These are phyloP conservation scores for Crassisporium funariophilum DNA, from an alignment of 768 basidiomycete genomes.

Conservation along the genomic window DNA sequence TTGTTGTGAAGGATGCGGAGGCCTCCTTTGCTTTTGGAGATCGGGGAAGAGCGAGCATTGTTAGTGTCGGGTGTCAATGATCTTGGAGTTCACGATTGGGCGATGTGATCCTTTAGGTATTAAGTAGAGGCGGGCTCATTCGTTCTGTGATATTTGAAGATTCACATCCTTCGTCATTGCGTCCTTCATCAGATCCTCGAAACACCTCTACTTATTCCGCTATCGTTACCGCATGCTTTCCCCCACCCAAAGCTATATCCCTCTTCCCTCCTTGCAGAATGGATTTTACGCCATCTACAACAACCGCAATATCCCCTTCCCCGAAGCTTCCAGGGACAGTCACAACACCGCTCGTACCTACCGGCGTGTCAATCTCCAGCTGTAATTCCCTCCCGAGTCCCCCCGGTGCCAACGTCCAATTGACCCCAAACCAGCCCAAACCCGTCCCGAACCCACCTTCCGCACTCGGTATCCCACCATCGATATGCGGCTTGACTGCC, in stretches of 20 bases:
- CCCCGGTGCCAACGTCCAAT: conserved; percentile 36
- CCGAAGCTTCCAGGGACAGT: neutral
- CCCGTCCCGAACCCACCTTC: conserved; percentile 57
- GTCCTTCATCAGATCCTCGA: too few relatives aligned
- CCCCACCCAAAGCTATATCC: too few relatives aligned
- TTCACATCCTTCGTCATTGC: too few relatives aligned
- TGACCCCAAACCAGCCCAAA: conserved; percentile 52
- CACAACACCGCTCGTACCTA: conserved; percentile 12
- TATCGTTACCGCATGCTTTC: too few relatives aligned
- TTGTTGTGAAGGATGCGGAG: conserved; percentile 18
- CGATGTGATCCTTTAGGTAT: too few relatives aligned
- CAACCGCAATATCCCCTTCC: neutral
- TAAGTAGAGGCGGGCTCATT: too few relatives aligned
- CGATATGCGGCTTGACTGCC: conserved; percentile 47
- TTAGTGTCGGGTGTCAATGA: conserved; percentile 50
- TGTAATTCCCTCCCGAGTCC: neutral
- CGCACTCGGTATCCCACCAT: conserved; percentile 38
- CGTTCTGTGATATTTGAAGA: too few relatives aligned
- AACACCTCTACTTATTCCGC: too few relatives aligned
- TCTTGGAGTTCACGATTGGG: too few relatives aligned
- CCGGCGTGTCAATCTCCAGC: conserved; percentile 18
- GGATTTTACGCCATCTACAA: too few relatives aligned
- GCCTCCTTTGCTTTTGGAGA: conserved; percentile 59
- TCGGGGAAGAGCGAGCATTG: conserved; percentile 46
- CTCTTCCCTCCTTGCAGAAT: too few relatives aligned